Conservation (phyloP, 331 rosid genomes). For the Rosa hybrid region DNA sequence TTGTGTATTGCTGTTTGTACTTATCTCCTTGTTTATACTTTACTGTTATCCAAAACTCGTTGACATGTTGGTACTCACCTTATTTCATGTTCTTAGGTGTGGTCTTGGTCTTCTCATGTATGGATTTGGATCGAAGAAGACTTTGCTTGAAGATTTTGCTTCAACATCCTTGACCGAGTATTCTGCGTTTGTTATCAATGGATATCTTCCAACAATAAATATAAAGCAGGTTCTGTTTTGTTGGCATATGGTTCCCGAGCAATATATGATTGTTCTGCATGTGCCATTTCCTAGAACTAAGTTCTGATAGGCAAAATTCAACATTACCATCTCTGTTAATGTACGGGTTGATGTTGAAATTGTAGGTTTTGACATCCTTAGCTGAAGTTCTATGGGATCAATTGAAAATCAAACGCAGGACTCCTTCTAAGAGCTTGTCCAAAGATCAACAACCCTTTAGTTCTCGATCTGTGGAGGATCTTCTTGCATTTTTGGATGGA, state of each 20-base stretch:
- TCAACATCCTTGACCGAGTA: constrained; percentile 55
- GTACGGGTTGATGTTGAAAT: not conserved
- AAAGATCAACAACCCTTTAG: constrained; percentile 57
- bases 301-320: not conserved
- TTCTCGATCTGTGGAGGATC: constrained; percentile 75
- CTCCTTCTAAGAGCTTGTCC: constrained; percentile 38
- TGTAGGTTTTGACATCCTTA: constrained; percentile 66
- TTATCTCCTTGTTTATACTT: not conserved
- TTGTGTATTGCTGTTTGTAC: not conserved
- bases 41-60: not conserved
- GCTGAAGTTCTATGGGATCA: constrained; percentile 79
- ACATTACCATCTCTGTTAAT: not conserved
- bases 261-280: not conserved
- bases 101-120: constrained; percentile 83
- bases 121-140: constrained; percentile 95
- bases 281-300: not conserved
- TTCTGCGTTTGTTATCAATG: constrained; percentile 81
- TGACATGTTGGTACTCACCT: not conserved
- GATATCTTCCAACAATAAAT: constrained; percentile 81
- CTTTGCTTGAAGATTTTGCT: constrained; percentile 90
- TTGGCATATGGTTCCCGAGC: not conserved
- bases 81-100: constrained; percentile 44
- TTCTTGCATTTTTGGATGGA: constrained; percentile 70
- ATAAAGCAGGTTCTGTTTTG: constrained; percentile 67
- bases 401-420: constrained; percentile 50